Conservation (phyloP, 345 rosid genomes). For the Syzygium aromaticum region DNA sequence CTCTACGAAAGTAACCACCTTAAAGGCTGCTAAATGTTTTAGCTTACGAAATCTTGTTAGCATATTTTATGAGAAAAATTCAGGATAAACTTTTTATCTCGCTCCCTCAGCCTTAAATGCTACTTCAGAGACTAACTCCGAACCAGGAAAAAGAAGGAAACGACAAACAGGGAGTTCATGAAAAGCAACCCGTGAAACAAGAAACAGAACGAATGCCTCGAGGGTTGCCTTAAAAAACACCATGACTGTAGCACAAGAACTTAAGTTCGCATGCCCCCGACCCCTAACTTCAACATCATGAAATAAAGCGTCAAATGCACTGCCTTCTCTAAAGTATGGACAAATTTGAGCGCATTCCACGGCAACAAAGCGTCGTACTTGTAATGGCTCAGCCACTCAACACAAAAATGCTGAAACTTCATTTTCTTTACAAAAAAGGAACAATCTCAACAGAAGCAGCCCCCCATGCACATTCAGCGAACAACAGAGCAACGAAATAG, state of each 20-base stretch:
- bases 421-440: not conserved
- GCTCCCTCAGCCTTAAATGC: too few species aligned
- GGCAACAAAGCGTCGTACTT: not conserved
- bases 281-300: not conserved
- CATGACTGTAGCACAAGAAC: not conserved
- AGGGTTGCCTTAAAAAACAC: not conserved
- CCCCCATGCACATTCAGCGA: not conserved
- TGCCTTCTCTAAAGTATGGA: not conserved
- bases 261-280: not conserved
- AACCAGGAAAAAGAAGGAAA: not conserved
- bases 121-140: too few species aligned
- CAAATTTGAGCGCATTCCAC: not conserved
- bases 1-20: not conserved
- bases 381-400: not conserved
- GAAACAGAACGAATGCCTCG: not conserved
- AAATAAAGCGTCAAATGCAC: not conserved
- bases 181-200: not conserved
- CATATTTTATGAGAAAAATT: not conserved
- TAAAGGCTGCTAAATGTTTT: not conserved
- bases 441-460: not conserved
- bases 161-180: not conserved
- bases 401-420: not conserved
- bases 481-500: not conserved
- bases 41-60: not conserved
- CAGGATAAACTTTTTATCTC: too few species aligned